These are phyloP conservation scores for Crithidia bombi DNA, from an alignment of 208 protist genomes.

Conservation along the genomic window DNA sequence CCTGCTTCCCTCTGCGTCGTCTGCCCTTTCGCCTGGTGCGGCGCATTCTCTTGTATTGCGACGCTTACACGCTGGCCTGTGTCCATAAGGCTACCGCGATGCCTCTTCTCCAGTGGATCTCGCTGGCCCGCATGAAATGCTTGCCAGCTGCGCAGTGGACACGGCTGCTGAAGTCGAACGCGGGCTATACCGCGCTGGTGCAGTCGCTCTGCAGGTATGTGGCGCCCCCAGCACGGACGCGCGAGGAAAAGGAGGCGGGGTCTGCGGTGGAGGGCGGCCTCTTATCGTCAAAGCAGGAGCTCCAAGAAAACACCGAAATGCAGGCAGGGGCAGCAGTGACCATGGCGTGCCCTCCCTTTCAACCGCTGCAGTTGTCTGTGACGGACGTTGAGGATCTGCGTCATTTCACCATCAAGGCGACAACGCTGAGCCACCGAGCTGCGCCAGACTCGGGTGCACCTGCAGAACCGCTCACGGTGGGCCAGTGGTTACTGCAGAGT, in stretches of 20 bases:
- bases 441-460: neutral
- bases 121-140: conserved; percentile 30
- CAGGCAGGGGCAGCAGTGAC: conserved; percentile 3
- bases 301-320: neutral
- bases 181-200: conserved; percentile 10
- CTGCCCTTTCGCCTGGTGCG: conserved; percentile 49
- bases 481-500: conserved; percentile 13
- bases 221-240: neutral
- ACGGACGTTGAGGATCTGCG: conserved; percentile 15
- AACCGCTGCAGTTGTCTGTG: conserved; percentile 17
- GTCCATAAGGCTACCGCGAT: conserved; percentile 40
- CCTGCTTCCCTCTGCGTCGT: conserved; percentile 20
- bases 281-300: neutral
- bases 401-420: conserved; percentile 7
- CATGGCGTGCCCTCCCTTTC: conserved; percentile 5
- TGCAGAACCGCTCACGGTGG: conserved; percentile 7
- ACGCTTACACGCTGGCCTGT: conserved; percentile 26
- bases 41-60: conserved; percentile 44
- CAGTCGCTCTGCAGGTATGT: conserved; percentile 3
- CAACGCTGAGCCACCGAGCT: conserved; percentile 1
- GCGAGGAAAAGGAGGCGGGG: conserved; percentile 21
- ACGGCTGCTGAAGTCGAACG: conserved; percentile 9
- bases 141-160: conserved; percentile 24
- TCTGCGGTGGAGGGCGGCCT: neutral
- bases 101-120: conserved; percentile 42